Conservation (phyloP, 805 yeast genomes). For the Metschnikowia cerradonensis region DNA sequence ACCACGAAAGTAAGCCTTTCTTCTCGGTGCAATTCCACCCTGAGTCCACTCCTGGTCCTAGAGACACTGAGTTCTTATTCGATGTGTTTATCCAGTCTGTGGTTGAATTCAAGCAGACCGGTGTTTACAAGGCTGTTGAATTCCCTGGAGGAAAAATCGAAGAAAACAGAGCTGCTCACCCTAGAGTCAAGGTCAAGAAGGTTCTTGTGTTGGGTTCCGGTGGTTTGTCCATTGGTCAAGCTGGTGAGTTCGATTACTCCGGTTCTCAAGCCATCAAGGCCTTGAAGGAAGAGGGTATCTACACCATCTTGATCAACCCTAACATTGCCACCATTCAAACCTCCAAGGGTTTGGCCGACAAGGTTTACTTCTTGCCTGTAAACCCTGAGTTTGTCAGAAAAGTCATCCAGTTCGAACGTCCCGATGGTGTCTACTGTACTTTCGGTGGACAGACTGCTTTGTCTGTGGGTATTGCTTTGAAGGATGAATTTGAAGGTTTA, state of each 20-base stretch:
- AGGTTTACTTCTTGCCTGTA: conserved; percentile 97
- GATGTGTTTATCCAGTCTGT: conserved; percentile 89
- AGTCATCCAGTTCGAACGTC: conserved; percentile 90
- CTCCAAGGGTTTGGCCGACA: conserved; percentile 95
- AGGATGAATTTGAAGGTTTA: conserved; percentile 87
- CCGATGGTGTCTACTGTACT: conserved; percentile 94
- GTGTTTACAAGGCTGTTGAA: conserved; percentile 61
- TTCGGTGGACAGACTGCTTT: conserved; percentile 99
- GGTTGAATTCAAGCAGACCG: conserved; percentile 55
- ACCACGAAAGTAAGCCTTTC: conserved; percentile 79
- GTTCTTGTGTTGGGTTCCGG: conserved; percentile 95
- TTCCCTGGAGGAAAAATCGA: conserved; percentile 87
- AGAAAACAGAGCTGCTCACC: conserved; percentile 72
- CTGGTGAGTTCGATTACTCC: conserved; percentile 98
- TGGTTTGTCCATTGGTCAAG: conserved; percentile 97
- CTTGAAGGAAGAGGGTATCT: conserved; percentile 94
- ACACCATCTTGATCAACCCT: conserved; percentile 93
- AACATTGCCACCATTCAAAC: conserved; percentile 98
- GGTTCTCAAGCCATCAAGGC: conserved; percentile 99
- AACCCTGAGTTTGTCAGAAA: conserved; percentile 94
- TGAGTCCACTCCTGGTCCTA: conserved; percentile 98
- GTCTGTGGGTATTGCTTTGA: conserved; percentile 90
- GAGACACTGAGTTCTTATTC: conserved; percentile 95
- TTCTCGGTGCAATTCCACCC: conserved; percentile 99
- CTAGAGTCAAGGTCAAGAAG: conserved; percentile 81